Evolutionary conservation across 495 filamentous ascomycete genomes (phyloP).

Genomic region (Aspergillus haitiensis): DNA sequence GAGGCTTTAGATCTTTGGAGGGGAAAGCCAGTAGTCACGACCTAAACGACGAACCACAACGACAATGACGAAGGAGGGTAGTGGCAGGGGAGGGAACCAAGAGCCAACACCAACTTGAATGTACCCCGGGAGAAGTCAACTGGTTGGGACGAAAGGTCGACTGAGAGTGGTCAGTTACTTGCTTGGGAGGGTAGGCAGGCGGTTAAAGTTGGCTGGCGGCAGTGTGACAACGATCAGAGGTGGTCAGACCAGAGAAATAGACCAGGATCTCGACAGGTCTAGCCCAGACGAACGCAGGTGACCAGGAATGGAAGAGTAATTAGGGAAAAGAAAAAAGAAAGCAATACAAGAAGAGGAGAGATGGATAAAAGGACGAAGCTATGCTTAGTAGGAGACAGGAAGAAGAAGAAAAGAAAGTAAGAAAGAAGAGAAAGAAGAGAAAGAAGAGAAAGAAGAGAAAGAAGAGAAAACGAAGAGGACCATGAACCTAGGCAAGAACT

Average conservation of each 20-base stretch:
- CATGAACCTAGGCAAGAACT: conserved; percentile 1
- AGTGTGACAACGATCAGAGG: conserved; percentile 34
- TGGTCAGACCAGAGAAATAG: conserved; percentile 33
- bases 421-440: conserved; percentile 5
- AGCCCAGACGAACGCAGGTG: conserved; percentile 21
- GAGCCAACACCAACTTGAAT: conserved; percentile 10
- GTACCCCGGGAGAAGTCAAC: conserved; percentile 8
- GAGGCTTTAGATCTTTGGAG: background rate
- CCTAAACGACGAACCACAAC: conserved; percentile 6
- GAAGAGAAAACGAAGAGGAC: conserved; percentile 9
- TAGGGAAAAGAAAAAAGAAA: conserved; percentile 15
- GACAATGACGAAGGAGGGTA: background rate
- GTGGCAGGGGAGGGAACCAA: conserved; percentile 7
- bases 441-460: conserved; percentile 10
- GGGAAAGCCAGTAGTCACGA: conserved; percentile 9
- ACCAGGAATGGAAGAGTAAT: conserved; percentile 20
- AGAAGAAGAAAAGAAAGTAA: conserved; percentile 12
- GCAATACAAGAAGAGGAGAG: background rate
- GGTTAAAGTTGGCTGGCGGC: conserved; percentile 32
- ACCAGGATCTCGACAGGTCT: conserved; percentile 24
- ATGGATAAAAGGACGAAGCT: conserved; percentile 9
- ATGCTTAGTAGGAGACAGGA: background rate
- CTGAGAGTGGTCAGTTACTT: conserved; percentile 20
- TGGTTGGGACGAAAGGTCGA: conserved; percentile 13
- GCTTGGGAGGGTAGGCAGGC: conserved; percentile 19